Evolutionary conservation across 768 basidiomycete genomes (phyloP), one percentile per base, ranked within the genome.

Genomic region (Psilocybe cubensis): DNA sequence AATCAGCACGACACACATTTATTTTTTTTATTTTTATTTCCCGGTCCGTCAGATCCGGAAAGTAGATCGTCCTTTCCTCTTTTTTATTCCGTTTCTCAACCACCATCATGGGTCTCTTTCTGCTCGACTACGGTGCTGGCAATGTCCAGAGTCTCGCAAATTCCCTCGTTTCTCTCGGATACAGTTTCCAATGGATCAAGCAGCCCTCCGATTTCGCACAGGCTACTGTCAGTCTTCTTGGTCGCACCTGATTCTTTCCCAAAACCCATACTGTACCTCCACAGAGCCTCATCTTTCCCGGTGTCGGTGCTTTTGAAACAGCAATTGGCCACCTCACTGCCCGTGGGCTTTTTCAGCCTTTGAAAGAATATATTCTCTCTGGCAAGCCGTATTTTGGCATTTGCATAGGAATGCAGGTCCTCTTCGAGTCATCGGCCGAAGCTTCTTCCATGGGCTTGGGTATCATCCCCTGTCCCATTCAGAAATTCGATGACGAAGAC

Each of bases 381-480:
- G 96, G 97, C 23, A 84, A 82, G 65, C 97, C 96, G 2, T 99
- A 97, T 75, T 93, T 97, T 74, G 94, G 94, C 35, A 98, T 99
- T 77, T 99, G 97, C 76, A 92, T 99, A 68, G 97, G 97, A 66
- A 89, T 99, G 88, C 97, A 99, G 74, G 85, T 97, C 56, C 91
- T 99, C 59, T 98, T 94, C 75, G 77, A 83, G 56, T 86, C 90
- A 12, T 98, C 96, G 14, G 75, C 83, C 59, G 97, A 99, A 76
- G 88, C 88, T 12, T 81, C 84, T 14, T 75, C 76, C 23, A 71
- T 66, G n/a, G 96, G 96, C n/a, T 81, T 98, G 20, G 91, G 87
- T 17, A 72, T 94, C 62, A 88, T 99, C 60, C 90, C 92, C n/a
- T 86, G 78, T 63, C 78, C 80, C n/a, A 92, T 98, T 65, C 82